Conservation (phyloP, 2,329 filamentous ascomycete species). For the Canariomyces notabilis region DNA sequence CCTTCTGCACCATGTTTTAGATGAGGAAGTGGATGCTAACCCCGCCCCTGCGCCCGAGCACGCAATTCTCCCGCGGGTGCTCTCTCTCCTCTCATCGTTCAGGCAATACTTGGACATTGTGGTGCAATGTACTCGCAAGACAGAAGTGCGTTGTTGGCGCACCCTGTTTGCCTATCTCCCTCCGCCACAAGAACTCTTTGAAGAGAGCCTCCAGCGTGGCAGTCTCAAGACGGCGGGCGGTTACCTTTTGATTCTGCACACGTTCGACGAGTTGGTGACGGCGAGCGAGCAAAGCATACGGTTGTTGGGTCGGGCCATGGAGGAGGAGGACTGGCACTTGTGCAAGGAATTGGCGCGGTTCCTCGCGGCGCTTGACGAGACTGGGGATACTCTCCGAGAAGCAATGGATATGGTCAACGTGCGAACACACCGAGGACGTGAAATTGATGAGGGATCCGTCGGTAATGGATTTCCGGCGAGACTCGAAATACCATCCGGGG, state of each 20-base stretch:
- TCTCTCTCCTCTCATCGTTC: conserved; percentile 65
- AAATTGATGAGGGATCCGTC: conserved; percentile 32
- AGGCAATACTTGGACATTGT: conserved; percentile 90
- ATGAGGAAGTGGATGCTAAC: conserved; percentile 78
- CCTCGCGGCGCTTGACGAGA: conserved; percentile 84
- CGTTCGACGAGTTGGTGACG: conserved; percentile 63
- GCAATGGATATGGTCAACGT: conserved; percentile 60
- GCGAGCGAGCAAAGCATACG: conserved; percentile 75
- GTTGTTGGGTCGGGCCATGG: conserved; percentile 73
- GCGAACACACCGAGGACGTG: conserved; percentile 29
- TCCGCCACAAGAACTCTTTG: conserved; percentile 85
- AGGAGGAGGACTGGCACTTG: conserved; percentile 87
- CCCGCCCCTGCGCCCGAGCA: conserved; percentile 57
- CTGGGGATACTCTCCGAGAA: conserved; percentile 70
- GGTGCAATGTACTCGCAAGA: conserved; percentile 95
- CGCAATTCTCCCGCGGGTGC: conserved; percentile 58
- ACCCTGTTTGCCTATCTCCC: conserved; percentile 90
- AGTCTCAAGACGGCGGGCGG: conserved; percentile 92
- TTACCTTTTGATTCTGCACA: conserved; percentile 92
- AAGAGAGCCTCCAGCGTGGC: conserved; percentile 79
- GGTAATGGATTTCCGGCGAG: conserved; percentile 24
- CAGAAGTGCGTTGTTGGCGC: conserved; percentile 89
- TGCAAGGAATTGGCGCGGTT: conserved; percentile 96
- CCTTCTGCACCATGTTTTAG: conserved; percentile 84
- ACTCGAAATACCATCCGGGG: conserved; percentile 28